Conservation (phyloP, 345 rosid genomes). For the Salix exigua region DNA sequence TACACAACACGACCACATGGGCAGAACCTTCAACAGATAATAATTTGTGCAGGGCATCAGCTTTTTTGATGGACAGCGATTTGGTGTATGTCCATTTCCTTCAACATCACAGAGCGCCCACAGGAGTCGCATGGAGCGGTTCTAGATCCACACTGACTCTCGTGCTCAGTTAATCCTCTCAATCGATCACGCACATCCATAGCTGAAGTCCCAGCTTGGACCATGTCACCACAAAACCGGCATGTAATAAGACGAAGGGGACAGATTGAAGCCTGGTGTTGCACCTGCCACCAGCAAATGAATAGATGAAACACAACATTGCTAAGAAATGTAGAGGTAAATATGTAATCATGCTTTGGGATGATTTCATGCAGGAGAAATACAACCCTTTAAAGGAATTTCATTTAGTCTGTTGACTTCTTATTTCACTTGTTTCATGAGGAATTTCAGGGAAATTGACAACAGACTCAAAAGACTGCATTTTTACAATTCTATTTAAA, state of each 20-base stretch:
- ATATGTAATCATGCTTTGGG: neutral
- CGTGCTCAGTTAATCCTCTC: constrained; percentile 90
- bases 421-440: neutral
- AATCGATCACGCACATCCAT: constrained; percentile 66
- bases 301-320: no score
- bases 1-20: neutral
- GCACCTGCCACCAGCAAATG: constrained; percentile 43
- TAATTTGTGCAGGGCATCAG: neutral
- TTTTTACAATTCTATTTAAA: neutral
- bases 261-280: constrained; percentile 73
- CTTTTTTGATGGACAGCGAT: constrained; percentile 71
- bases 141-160: constrained; percentile 88
- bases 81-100: constrained; percentile 96
- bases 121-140: constrained; percentile 92
- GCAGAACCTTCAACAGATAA: neutral
- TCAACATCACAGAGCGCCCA: constrained; percentile 91
- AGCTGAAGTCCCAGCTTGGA: constrained; percentile 73
- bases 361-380: neutral
- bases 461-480: neutral
- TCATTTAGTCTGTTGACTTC: no score
- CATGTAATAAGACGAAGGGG: constrained; percentile 70
- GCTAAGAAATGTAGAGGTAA: neutral
- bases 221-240: constrained; percentile 93
- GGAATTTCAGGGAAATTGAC: neutral
- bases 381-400: neutral